Conservation (phyloP, 2,329 filamentous ascomycete species). For the Lasiodiplodia gonubiensis region DNA sequence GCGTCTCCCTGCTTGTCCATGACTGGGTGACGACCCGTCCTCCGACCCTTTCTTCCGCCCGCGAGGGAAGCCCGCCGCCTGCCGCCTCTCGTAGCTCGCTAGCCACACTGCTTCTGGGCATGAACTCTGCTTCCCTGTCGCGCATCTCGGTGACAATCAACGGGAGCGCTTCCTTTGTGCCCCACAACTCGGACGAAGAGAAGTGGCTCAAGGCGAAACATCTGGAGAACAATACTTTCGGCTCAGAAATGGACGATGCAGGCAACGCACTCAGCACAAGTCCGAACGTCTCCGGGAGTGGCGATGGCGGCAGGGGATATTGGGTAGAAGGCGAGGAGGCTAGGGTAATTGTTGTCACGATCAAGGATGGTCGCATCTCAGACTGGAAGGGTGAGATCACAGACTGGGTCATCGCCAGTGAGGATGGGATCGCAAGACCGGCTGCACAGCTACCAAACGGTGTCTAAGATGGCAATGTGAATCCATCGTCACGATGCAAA, state of each 20-base stretch:
- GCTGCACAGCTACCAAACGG: slow-evolving; percentile 14
- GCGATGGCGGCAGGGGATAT: slow-evolving; percentile 61
- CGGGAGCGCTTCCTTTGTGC: slow-evolving; percentile 77
- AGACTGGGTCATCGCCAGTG: slow-evolving; percentile 65
- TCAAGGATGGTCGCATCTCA: slow-evolving; percentile 83
- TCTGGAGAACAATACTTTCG: slow-evolving; percentile 90
- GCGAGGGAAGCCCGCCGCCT: slow-evolving; percentile 67
- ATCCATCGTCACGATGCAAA: not conserved
- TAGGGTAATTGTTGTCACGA: slow-evolving; percentile 82
- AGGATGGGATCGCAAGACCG: slow-evolving; percentile 4
- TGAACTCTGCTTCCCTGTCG: slow-evolving; percentile 87
- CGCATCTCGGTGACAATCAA: slow-evolving; percentile 94
- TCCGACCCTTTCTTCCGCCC: slow-evolving; percentile 66
- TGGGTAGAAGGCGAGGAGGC: slow-evolving; percentile 85
- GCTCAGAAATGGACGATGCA: slow-evolving; percentile 48
- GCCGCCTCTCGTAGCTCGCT: slow-evolving; percentile 69
- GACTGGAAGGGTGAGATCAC: slow-evolving; percentile 95
- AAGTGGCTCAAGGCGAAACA: slow-evolving; percentile 81
- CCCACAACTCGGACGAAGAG: slow-evolving; percentile 79
- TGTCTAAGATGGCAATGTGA: not conserved
- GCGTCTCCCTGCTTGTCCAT: slow-evolving; percentile 92
- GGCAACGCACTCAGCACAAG: slow-evolving; percentile 37
- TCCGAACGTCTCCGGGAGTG: slow-evolving; percentile 46
- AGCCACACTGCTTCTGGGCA: slow-evolving; percentile 81
- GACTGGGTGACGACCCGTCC: slow-evolving; percentile 97